Percentiles rank a stretch among this genome's conserved stretches.
These are phyloP conservation scores for Rubroboletus pulcherrimus DNA, from an alignment of 768 basidiomycete genomes.

Conservation along the genomic window DNA sequence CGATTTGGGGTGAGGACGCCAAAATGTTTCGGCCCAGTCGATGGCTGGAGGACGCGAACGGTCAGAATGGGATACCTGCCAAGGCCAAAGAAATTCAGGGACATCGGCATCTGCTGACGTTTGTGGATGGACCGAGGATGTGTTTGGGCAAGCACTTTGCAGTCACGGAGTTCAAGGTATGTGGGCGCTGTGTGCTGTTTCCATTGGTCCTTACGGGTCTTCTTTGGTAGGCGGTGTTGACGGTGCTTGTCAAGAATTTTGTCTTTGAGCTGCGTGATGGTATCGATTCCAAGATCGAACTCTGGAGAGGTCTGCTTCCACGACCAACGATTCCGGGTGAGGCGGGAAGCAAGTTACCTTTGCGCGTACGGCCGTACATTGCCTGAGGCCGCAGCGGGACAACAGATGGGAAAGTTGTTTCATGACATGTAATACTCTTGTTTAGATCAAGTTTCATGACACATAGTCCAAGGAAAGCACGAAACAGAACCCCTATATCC, in stretches of 20 bases:
- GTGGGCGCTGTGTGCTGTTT: neutral
- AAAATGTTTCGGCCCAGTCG: constrained; percentile 58
- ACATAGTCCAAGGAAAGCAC: no score
- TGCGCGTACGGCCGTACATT: constrained; percentile 15
- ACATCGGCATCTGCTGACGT: constrained; percentile 49
- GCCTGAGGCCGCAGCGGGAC: neutral
- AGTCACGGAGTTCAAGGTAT: constrained; percentile 34
- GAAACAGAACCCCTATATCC: neutral
- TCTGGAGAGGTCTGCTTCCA: neutral
- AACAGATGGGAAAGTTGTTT: neutral
- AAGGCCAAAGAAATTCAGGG: constrained; percentile 42
- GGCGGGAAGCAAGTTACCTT: constrained; percentile 21
- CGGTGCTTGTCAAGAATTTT: constrained; percentile 41
- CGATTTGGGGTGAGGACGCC: constrained; percentile 59
- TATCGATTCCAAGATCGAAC: constrained; percentile 14
- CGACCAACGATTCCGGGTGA: constrained; percentile 14
- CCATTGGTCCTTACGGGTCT: neutral
- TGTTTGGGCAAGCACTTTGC: constrained; percentile 52
- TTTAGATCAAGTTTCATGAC: no score
- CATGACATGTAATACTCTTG: neutral
- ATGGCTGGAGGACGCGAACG: constrained; percentile 43
- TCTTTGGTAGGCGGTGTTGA: constrained; percentile 36
- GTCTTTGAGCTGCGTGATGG: constrained; percentile 36
- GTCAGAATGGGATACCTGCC: constrained; percentile 17
- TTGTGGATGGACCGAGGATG: constrained; percentile 45